These are phyloP conservation scores for Cladosporium sp. DNA, from an alignment of 2,329 filamentous ascomycete species.

Conservation along the genomic window DNA sequence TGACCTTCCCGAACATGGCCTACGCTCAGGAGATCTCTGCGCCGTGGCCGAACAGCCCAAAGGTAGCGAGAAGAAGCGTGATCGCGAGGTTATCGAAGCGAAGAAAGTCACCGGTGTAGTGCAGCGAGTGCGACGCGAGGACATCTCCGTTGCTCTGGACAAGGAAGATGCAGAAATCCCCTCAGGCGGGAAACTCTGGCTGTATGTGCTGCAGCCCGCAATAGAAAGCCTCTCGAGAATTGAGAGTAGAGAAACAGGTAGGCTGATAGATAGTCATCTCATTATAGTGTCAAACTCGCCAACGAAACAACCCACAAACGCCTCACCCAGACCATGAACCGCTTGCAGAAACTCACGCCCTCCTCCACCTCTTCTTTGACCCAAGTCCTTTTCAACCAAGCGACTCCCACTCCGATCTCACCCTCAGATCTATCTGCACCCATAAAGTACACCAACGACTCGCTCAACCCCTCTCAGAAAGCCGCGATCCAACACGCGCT, in stretches of 20 bases:
- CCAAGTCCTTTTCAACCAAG: constrained; percentile 57
- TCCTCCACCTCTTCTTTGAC: constrained; percentile 56
- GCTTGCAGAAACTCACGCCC: constrained; percentile 52
- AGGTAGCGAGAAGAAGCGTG: constrained; percentile 65
- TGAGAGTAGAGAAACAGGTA: constrained; percentile 9
- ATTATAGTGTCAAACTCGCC: constrained; percentile 57
- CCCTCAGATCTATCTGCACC: constrained; percentile 40
- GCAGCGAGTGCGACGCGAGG: constrained; percentile 55
- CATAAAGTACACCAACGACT: constrained; percentile 52
- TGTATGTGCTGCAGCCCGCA: constrained; percentile 44
- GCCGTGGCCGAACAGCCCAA: constrained; percentile 70
- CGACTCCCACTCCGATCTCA: constrained; percentile 47
- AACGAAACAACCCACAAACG: constrained; percentile 64
- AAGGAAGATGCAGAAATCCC: constrained; percentile 56
- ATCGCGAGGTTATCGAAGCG: constrained; percentile 66
- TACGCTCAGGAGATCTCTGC: constrained; percentile 75
- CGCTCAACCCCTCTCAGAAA: constrained; percentile 59
- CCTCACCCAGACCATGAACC: constrained; percentile 62
- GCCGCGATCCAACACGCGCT: constrained; percentile 75
- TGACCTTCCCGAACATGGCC: constrained; percentile 66
- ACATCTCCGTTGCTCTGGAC: constrained; percentile 65
- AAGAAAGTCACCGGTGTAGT: constrained; percentile 69
- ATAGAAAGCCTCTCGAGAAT: background rate
- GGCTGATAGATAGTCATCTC: constrained; percentile 32
- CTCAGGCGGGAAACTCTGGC: constrained; percentile 53